Percentiles rank a stretch among this genome's conserved stretches.
Evolutionary conservation across 1,284 basidiomycete genomes (phyloP).

Genomic region (Inonotus hispidus): DNA sequence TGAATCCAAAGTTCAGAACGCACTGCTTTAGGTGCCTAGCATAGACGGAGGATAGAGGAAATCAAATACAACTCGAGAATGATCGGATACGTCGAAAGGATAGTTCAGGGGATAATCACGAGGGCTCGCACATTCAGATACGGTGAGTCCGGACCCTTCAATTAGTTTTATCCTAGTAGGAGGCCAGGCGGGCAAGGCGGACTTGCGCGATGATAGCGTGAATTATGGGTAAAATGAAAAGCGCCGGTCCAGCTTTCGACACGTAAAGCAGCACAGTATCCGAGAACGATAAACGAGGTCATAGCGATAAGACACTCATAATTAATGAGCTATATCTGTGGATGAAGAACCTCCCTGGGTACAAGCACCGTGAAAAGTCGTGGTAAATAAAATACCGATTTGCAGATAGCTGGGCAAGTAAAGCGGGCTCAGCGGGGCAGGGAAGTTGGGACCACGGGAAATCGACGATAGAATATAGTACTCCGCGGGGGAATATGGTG

Average conservation of each 20-base stretch:
- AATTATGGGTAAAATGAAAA: too few species aligned
- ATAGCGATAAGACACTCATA: background rate
- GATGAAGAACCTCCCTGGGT: background rate
- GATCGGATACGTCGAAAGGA: background rate
- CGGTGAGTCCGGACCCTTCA: background rate
- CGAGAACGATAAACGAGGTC: too few species aligned
- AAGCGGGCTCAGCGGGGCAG: too few species aligned
- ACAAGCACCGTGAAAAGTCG: background rate
- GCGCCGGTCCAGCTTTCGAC: too few species aligned
- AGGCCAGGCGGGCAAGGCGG: too few species aligned
- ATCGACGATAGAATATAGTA: too few species aligned
- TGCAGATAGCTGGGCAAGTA: background rate
- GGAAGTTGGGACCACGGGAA: background rate
- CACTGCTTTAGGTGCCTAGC: too few species aligned
- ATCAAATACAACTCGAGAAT: background rate
- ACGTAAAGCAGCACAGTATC: too few species aligned
- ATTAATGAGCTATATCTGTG: background rate
- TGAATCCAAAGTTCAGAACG: too few species aligned
- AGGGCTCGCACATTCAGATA: background rate
- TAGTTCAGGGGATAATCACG: background rate
- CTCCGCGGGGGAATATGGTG: too few species aligned
- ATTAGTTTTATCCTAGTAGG: too few species aligned
- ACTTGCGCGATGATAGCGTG: too few species aligned
- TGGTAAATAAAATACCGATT: background rate
- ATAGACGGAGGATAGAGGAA: background rate